A percentile compares a stretch with the other conserved stretches of the same genome.
Conservation (phyloP, 2,329 filamentous ascomycete genomes). For the Dactylellina sp. region DNA sequence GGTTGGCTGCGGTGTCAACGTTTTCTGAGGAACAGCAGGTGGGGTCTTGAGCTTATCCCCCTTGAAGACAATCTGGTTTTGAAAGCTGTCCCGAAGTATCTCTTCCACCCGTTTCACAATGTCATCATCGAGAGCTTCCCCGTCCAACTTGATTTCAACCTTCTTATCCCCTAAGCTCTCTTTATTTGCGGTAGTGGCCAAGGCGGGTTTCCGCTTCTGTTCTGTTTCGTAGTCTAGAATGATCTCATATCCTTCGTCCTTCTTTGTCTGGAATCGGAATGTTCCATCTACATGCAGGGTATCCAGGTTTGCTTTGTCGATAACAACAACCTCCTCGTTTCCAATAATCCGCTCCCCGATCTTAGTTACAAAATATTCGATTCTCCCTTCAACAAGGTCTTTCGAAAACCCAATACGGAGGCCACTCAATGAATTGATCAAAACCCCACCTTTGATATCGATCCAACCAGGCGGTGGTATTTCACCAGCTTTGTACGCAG, state of each 20-base stretch:
- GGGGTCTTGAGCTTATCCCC: constrained; percentile 2
- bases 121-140: constrained; percentile 33
- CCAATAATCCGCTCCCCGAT: constrained; percentile 37
- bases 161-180: constrained; percentile 35
- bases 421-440: constrained; percentile 51
- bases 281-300: constrained; percentile 39
- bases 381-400: constrained; percentile 38
- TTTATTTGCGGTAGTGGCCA: constrained; percentile 14
- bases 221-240: constrained; percentile 45
- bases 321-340: constrained; percentile 39
- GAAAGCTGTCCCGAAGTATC: constrained; percentile 33
- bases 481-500: constrained; percentile 25
- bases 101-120: constrained; percentile 44
- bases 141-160: constrained; percentile 46
- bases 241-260: constrained; percentile 49
- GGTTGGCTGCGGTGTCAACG: constrained; percentile 26
- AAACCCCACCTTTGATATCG: constrained; percentile 44
- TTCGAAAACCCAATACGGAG: constrained; percentile 44
- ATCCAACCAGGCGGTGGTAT: constrained; percentile 39
- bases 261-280: constrained; percentile 31
- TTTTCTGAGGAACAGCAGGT: constrained; percentile 9
- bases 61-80: constrained; percentile 3
- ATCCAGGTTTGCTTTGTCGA: constrained; percentile 46
- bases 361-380: constrained; percentile 47
- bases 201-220: constrained; percentile 2